These are phyloP conservation scores for Phallus indusiatus DNA, from an alignment of 768 basidiomycete species.

Conservation along the genomic window DNA sequence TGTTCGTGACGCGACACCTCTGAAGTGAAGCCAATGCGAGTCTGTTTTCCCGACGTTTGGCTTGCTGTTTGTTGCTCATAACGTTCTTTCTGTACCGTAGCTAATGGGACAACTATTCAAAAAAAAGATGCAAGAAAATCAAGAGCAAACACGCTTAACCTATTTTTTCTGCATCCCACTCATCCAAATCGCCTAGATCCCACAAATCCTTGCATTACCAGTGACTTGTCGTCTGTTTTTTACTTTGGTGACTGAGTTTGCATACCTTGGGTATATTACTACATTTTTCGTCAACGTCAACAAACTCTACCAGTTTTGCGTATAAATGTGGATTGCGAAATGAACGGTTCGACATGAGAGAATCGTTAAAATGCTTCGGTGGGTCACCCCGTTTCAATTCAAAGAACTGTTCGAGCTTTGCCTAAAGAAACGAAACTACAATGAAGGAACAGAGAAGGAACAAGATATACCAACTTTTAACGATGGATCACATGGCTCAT, in stretches of 20 bases:
- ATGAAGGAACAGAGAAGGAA: neutral
- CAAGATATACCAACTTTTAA: constrained; percentile 39
- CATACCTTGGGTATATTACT: constrained; percentile 58
- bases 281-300: constrained; percentile 81
- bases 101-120: constrained; percentile 25
- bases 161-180: constrained; percentile 72
- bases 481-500: constrained; percentile 47
- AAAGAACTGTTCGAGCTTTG: constrained; percentile 75
- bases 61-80: constrained; percentile 48
- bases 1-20: constrained; percentile 11
- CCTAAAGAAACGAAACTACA: constrained; percentile 31
- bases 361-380: constrained; percentile 91
- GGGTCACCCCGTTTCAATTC: constrained; percentile 51
- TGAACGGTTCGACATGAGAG: constrained; percentile 82
- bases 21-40: constrained; percentile 52
- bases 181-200: constrained; percentile 57
- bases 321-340: constrained; percentile 98
- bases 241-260: neutral
- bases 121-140: neutral
- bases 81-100: constrained; percentile 51
- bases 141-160: constrained; percentile 39
- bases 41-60: constrained; percentile 47
- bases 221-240: constrained; percentile 5
- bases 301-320: constrained; percentile 88
- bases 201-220: constrained; percentile 39